Conservation (phyloP, 148 eudicot genomes). For the Chenopodium suecicum region DNA sequence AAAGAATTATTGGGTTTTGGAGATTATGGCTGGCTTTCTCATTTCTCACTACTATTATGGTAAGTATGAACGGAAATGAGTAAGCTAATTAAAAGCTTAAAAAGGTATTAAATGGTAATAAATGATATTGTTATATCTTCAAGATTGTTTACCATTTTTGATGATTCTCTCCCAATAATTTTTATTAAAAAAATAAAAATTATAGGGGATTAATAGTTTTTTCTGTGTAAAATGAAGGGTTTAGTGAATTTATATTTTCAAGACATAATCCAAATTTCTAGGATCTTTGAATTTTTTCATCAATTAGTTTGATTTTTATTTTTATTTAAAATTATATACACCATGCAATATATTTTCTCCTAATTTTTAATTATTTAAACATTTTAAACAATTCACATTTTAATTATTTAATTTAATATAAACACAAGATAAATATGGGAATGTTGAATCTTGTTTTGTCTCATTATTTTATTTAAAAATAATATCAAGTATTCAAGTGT, state of each 20-base stretch:
- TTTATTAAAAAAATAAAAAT: no score
- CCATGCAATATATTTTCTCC: no score
- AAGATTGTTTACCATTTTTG: background rate
- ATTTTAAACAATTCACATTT: no score
- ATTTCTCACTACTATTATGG: background rate
- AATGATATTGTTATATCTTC: background rate
- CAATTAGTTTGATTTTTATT: no score
- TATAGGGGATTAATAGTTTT: no score
- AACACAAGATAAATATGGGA: no score
- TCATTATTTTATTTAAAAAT: no score
- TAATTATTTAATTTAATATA: no score
- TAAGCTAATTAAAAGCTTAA: constrained; percentile 5
- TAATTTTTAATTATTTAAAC: no score
- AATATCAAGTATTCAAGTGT: no score
- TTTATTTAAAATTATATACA: no score
- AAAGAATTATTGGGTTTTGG: background rate
- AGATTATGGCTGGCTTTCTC: background rate
- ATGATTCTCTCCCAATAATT: background rate
- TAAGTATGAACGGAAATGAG: constrained; percentile 11
- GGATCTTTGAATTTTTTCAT: background rate
- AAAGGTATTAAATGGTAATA: constrained; percentile 11
- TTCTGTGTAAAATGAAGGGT: background rate
- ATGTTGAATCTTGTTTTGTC: no score
- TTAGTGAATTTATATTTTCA: background rate
- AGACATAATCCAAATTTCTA: background rate